A percentile compares a stretch with the other conserved stretches of the same genome.
These are phyloP conservation scores for Limnomonas spitsbergensis DNA, from an alignment of 139 green algal species.

Conservation along the genomic window DNA sequence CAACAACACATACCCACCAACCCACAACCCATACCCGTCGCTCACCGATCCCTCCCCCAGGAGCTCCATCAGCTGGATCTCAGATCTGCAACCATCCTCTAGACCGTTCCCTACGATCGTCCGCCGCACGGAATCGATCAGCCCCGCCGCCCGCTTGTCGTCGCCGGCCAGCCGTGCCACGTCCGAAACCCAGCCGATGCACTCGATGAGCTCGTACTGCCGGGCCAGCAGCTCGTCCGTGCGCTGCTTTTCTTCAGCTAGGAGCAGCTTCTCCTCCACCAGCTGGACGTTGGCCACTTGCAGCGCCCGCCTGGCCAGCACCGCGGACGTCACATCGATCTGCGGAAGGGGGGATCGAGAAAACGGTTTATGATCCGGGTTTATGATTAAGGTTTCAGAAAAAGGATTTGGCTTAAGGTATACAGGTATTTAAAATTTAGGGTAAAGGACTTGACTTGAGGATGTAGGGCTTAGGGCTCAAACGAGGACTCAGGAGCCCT, in stretches of 20 bases:
- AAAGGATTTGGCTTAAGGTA: no score
- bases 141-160: neutral
- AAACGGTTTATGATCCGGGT: no score
- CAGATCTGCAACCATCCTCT: neutral
- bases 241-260: neutral
- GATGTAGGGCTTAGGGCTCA: no score
- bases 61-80: neutral
- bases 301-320: neutral
- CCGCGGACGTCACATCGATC: neutral
- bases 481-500: no score
- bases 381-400: no score
- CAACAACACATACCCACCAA: no score
- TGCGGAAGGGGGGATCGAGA: neutral
- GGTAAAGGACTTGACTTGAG: no score
- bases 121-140: neutral
- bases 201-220: conserved; percentile 5
- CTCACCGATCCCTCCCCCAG: neutral
- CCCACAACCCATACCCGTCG: no score
- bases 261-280: neutral
- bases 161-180: neutral
- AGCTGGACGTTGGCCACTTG: neutral
- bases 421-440: no score
- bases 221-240: neutral
- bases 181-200: neutral
- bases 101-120: neutral